Conservation (phyloP, 768 basidiomycete genomes). For the Termitomyces sp. region DNA sequence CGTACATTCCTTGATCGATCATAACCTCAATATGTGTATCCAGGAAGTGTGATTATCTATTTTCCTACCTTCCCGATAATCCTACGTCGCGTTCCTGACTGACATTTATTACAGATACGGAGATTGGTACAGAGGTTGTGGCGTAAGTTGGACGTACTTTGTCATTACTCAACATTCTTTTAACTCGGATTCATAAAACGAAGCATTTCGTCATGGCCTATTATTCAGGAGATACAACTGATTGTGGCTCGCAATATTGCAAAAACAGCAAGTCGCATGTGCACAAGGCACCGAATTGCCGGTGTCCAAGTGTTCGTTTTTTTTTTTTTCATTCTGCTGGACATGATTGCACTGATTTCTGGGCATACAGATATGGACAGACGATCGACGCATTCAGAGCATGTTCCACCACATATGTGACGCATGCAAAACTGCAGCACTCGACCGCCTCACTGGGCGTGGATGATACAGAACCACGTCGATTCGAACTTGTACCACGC, state of each 20-base stretch:
- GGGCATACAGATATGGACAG: constrained; percentile 28
- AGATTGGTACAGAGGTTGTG: constrained; percentile 38
- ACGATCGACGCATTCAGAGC: constrained; percentile 53
- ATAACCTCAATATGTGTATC: constrained; percentile 39
- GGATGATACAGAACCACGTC: not conserved
- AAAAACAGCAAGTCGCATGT: constrained; percentile 50
- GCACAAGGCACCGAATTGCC: constrained; percentile 57
- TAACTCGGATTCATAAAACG: constrained; percentile 1
- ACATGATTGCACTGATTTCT: not conserved
- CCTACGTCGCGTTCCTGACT: constrained; percentile 5
- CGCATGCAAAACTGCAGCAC: constrained; percentile 36
- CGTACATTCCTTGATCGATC: constrained; percentile 2
- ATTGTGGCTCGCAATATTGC: constrained; percentile 49
- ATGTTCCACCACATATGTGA: constrained; percentile 66
- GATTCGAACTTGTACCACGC: not conserved
- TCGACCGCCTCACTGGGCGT: constrained; percentile 18
- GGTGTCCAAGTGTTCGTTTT: constrained; percentile 36
- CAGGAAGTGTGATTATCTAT: constrained; percentile 45
- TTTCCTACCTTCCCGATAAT: not conserved
- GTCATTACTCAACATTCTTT: constrained; percentile 2
- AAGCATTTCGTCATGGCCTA: constrained; percentile 64
- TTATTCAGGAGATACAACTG: constrained; percentile 52
- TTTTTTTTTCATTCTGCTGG: not conserved
- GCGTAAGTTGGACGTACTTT: constrained; percentile 23
- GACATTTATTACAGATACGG: constrained; percentile 26